phyloP scores from a whole-genome alignment of 352 stramenopile genomes.

The Globisporangium echinulatum region DNA sequence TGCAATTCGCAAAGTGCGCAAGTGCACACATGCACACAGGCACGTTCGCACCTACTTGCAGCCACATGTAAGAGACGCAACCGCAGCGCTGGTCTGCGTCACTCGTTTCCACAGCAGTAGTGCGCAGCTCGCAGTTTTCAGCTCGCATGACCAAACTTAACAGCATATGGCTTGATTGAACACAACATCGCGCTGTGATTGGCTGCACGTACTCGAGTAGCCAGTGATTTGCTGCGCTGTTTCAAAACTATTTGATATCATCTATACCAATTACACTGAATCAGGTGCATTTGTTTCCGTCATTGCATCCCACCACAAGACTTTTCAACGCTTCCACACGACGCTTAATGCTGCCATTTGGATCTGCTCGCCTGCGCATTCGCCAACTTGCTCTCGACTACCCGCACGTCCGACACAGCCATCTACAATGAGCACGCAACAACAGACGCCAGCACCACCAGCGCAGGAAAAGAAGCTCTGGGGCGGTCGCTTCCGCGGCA shows the following conservation, averaged over 20 bases:
- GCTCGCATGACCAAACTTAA: no score
- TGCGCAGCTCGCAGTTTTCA: no score
- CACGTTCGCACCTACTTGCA: no score
- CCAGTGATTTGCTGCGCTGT: background rate
- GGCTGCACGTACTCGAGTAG: no score
- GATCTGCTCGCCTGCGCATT: background rate
- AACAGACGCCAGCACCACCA: conserved; percentile 11
- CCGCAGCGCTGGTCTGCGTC: no score
- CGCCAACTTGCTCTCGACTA: background rate
- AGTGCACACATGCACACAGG: background rate
- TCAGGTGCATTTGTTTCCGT: background rate
- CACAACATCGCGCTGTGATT: no score
- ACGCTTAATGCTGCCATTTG: background rate
- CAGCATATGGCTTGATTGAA: no score
- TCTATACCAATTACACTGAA: background rate
- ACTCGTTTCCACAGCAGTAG: no score
- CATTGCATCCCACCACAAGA: background rate
- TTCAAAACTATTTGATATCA: background rate
- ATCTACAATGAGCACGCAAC: no score
- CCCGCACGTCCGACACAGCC: background rate
- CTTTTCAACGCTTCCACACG: background rate
- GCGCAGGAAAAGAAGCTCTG: conserved; percentile 76
- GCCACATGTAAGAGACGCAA: no score
- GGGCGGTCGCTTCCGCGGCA: conserved; percentile 92
- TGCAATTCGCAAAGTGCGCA: background rate